Base-by-base conservation (phyloP, 2,329 filamentous ascomycete species). In the Calonectria ilicicola region DNA sequence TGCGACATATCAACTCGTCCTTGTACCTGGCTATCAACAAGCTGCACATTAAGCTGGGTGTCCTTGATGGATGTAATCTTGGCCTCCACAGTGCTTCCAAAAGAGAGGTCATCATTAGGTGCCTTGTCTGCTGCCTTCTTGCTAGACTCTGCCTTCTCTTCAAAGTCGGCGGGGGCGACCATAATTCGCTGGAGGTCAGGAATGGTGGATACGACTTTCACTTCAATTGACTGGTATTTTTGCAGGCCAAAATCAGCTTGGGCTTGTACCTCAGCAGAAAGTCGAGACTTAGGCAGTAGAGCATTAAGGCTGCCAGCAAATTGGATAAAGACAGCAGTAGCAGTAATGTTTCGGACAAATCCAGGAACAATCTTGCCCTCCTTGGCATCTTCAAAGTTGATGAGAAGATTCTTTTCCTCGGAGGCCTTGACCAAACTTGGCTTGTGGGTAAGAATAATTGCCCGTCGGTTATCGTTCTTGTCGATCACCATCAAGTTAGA, bases 1-100 rank as follows among this genome's bases (percentile, higher is more conserved):
- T 98, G 95, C 1, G 97, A 97, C 7, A 97, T 91, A 80, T 98
- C 96, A 72, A 99, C 92, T 21, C 97, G 94, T n/a, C 96, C 97
- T 81, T 97, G 94, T 10, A 98, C 89, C 19, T 84, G 78, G 42
- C 75, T 82, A 80, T 97, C 95, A 51, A 95, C 93, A 64, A 98
- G 89, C 76, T 94, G 91, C 7, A 99, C 95, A 77, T 98, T 98
- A 68, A 98, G 87, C 82, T 99, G 97, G 0, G 96, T 98, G 62
- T 93, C 93, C 84, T 98, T 98, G 80, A 98, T 87, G 0, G 95
- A 95, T n/a, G 91, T 90, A 53, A 99, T 91, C 77, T 90, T 93
- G 46, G 94, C 96, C 81, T 94, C 95, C 9, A 92, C 92, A 58
- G 93, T 82, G 76, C 89, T 93, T 66, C 96, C 96, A 35, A 95